phyloP scores from a whole-genome alignment of 1,284 basidiomycete species.

The Apiotrichum gracile region DNA sequence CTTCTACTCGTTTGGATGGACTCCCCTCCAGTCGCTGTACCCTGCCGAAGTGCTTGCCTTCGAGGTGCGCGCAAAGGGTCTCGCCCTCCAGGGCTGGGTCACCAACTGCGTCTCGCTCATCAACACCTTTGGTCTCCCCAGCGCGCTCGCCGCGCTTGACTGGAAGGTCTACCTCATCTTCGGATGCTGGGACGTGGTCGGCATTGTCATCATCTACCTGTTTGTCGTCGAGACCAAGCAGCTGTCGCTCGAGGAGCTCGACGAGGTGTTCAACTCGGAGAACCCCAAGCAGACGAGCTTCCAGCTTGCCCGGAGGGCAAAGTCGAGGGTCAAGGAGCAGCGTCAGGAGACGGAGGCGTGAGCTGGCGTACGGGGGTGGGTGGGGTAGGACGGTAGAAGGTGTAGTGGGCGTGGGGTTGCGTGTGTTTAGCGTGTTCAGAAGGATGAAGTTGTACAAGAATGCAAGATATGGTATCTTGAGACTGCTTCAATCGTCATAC shows the following conservation, averaged over 20 bases:
- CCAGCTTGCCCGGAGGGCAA: too few species aligned
- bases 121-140: slow-evolving; percentile 36
- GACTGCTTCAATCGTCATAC: too few species aligned
- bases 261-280: slow-evolving; percentile 53
- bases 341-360: too few species aligned
- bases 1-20: slow-evolving; percentile 53
- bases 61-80: slow-evolving; percentile 53
- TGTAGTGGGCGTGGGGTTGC: too few species aligned
- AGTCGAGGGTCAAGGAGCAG: too few species aligned
- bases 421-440: too few species aligned
- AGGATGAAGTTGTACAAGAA: too few species aligned
- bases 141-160: slow-evolving; percentile 21
- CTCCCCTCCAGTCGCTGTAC: slow-evolving; percentile 56
- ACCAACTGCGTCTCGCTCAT: slow-evolving; percentile 22
- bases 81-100: slow-evolving; percentile 26
- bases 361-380: too few species aligned
- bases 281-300: slow-evolving; percentile 49
- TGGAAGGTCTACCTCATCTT: slow-evolving; percentile 53
- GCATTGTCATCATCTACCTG: slow-evolving; percentile 56
- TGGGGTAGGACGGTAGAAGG: too few species aligned
- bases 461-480: too few species aligned
- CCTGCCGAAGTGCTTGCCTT: slow-evolving; percentile 55
- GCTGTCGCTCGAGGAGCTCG: slow-evolving; percentile 55
- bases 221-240: slow-evolving; percentile 52
- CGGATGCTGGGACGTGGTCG: slow-evolving; percentile 54